Evolutionary conservation across 257 asterid genomes (phyloP).

Genomic region (Nyctanthes arbortristis): DNA sequence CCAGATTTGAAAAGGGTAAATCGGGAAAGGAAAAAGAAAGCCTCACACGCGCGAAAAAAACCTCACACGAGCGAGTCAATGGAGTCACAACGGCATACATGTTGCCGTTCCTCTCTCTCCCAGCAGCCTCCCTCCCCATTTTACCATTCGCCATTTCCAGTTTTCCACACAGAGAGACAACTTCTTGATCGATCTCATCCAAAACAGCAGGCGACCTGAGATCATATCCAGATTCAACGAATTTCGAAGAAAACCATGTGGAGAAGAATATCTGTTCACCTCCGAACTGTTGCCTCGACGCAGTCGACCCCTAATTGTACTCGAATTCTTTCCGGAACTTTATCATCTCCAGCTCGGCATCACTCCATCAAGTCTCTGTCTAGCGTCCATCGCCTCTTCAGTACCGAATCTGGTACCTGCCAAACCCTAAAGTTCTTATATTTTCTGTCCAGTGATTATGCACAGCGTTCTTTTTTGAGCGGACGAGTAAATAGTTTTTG

Average conservation of each 20-base stretch:
- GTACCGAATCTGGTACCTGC: conserved; percentile 38
- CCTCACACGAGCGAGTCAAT: neutral
- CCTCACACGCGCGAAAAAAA: neutral
- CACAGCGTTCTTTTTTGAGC: conserved; percentile 7
- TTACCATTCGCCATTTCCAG: neutral
- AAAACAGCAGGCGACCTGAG: conserved; percentile 24
- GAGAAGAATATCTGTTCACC: conserved; percentile 40
- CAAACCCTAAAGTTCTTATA: conserved; percentile 17
- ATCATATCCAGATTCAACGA: conserved; percentile 3
- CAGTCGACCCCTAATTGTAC: conserved; percentile 30
- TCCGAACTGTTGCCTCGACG: conserved; percentile 30
- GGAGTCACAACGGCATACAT: neutral
- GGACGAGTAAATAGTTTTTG: neutral
- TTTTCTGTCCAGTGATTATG: neutral
- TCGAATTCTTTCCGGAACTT: conserved; percentile 7
- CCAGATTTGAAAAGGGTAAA: neutral
- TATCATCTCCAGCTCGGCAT: conserved; percentile 24
- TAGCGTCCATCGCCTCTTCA: conserved; percentile 32
- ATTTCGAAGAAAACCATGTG: conserved; percentile 38
- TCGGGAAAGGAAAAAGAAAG: neutral
- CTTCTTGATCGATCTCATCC: neutral
- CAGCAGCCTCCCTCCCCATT: neutral
- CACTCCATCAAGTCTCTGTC: conserved; percentile 24
- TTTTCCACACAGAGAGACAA: conserved; percentile 9
- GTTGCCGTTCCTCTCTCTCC: neutral